Conservation (phyloP, 2,329 filamentous ascomycete species). For the Neoascochyta sp. region DNA sequence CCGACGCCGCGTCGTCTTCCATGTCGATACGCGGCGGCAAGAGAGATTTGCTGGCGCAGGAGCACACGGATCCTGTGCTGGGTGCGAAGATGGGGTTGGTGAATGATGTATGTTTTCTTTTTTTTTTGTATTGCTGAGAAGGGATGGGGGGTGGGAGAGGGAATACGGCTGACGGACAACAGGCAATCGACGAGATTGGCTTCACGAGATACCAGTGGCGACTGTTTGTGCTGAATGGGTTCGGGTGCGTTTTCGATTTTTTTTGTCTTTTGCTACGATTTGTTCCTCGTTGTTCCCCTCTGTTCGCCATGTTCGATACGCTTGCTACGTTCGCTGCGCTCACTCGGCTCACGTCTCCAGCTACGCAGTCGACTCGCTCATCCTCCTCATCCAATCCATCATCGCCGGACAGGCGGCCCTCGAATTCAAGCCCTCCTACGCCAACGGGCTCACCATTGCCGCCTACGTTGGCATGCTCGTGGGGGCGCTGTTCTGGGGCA, state of each 20-base stretch:
- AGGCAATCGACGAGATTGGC: slow-evolving; percentile 53
- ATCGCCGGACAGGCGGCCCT: slow-evolving; percentile 56
- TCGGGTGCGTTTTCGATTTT: too few relatives aligned
- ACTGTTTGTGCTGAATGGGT: slow-evolving; percentile 59
- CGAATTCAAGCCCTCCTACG: slow-evolving; percentile 57
- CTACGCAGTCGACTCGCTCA: slow-evolving; percentile 56
- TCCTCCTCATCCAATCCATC: slow-evolving; percentile 60
- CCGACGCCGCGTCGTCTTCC: too few relatives aligned
- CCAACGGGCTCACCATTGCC: slow-evolving; percentile 58
- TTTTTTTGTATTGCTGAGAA: too few relatives aligned
- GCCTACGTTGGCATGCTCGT: slow-evolving; percentile 56
- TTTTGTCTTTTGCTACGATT: background rate
- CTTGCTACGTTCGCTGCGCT: too few relatives aligned
- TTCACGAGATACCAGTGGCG: slow-evolving; percentile 56
- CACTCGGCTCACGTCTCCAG: too few relatives aligned
- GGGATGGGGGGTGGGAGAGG: too few relatives aligned
- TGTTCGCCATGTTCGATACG: background rate
- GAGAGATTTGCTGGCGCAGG: slow-evolving; percentile 54
- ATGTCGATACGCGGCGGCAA: too few relatives aligned
- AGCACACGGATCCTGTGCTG: slow-evolving; percentile 59
- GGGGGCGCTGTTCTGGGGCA: slow-evolving; percentile 65
- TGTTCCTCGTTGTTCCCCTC: background rate
- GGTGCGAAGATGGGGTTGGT: slow-evolving; percentile 66
- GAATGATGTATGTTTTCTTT: slow-evolving; percentile 54
- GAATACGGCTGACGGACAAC: background rate